These are phyloP conservation scores for Hemileia vastatrix DNA, from an alignment of 1,284 basidiomycete species.

Conservation along the genomic window DNA sequence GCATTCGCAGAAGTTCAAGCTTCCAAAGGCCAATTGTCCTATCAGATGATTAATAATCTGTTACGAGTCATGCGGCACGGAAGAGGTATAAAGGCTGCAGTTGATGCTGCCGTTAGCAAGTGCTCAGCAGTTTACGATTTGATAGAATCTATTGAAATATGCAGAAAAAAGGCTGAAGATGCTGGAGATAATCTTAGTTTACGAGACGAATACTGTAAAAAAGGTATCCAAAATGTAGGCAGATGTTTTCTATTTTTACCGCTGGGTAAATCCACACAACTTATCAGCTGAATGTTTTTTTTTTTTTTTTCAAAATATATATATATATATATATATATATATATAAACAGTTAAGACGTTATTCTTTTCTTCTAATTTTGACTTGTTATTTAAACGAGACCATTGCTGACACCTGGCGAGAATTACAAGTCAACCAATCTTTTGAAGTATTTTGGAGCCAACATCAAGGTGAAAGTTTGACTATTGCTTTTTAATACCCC, in stretches of 20 bases:
- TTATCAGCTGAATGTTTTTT: too few species aligned
- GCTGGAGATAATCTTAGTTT: not conserved
- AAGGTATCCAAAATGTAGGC: conserved; percentile 77
- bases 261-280: conserved; percentile 33
- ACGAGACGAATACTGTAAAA: conserved; percentile 38
- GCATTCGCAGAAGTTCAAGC: conserved; percentile 20
- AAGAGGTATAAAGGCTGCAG: conserved; percentile 62
- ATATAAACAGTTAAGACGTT: not conserved
- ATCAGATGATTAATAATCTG: conserved; percentile 61
- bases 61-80: conserved; percentile 88
- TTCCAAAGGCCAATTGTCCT: conserved; percentile 26
- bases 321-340: conserved; percentile 22
- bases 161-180: conserved; percentile 3
- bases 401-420: conserved; percentile 53
- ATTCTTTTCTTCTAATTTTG: conserved; percentile 87
- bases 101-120: conserved; percentile 38
- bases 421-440: conserved; percentile 19
- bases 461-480: conserved; percentile 15
- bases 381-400: conserved; percentile 84
- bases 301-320: conserved; percentile 22
- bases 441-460: conserved; percentile 23
- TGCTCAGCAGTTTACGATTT: conserved; percentile 37
- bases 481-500: not conserved
- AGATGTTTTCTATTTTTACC: not conserved
- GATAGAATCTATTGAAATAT: conserved; percentile 36